A percentile compares a stretch with the other conserved stretches of the same genome.
These are phyloP conservation scores for Aspergillus carbonarius DNA, from an alignment of 2,329 filamentous ascomycete species.

Conservation along the genomic window DNA sequence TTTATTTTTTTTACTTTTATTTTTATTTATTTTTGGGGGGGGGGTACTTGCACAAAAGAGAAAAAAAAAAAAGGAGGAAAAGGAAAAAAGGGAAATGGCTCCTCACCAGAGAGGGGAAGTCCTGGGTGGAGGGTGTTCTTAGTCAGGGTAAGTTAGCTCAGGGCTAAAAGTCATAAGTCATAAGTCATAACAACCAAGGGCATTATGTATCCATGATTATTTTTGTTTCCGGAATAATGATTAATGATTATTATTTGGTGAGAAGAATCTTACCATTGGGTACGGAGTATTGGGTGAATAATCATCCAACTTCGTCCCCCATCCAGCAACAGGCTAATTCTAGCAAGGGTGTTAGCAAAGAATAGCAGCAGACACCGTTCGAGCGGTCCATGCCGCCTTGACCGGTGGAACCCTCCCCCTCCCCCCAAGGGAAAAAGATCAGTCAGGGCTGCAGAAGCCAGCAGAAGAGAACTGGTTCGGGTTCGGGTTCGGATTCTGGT, in stretches of 20 bases:
- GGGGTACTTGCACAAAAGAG: neutral
- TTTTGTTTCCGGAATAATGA: neutral
- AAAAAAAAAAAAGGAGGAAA: constrained; percentile 4
- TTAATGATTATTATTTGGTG: neutral
- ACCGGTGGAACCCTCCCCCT: constrained; percentile 21
- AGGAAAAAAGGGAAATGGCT: constrained; percentile 5
- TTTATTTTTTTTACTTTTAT: constrained; percentile 9
- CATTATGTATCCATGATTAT: neutral
- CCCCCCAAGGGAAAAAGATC: constrained; percentile 11
- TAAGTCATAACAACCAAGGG: constrained; percentile 1
- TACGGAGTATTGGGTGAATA: neutral
- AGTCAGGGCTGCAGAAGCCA: constrained; percentile 9
- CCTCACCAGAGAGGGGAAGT: constrained; percentile 4
- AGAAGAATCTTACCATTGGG: neutral
- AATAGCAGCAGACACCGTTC: constrained; percentile 19
- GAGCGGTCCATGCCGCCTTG: constrained; percentile 22
- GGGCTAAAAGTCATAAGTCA: constrained; percentile 10
- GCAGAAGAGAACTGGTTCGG: neutral
- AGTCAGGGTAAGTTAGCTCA: constrained; percentile 14
- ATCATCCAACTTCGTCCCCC: constrained; percentile 5
- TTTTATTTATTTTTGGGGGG: constrained; percentile 14
- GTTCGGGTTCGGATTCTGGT: neutral
- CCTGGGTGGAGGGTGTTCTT: constrained; percentile 15
- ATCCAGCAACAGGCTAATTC: constrained; percentile 12
- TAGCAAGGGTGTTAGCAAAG: constrained; percentile 11